A percentile compares a stretch with the other conserved stretches of the same genome.
phyloP scores from a whole-genome alignment of 345 rosid genomes.

The Euclidium syriacum region DNA sequence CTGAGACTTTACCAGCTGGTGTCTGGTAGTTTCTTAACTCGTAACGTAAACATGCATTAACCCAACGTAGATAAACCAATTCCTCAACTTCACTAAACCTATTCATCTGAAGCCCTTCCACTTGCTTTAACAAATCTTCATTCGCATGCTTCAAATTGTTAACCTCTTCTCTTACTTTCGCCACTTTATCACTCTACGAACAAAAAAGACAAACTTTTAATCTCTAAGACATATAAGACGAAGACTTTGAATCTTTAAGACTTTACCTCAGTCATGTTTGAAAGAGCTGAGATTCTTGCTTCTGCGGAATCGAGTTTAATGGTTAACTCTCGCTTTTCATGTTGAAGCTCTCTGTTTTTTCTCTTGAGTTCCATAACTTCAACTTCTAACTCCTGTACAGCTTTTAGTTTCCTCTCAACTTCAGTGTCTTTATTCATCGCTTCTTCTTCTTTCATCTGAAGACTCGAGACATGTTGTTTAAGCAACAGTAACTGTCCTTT shows the following conservation, averaged over 20 bases:
- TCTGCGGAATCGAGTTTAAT: constrained; percentile 81
- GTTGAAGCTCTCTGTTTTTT: constrained; percentile 87
- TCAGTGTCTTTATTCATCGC: constrained; percentile 68
- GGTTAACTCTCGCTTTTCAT: constrained; percentile 82
- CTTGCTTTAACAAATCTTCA: constrained; percentile 90
- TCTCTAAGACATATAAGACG: background rate
- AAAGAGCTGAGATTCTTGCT: constrained; percentile 60
- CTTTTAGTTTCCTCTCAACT: constrained; percentile 67
- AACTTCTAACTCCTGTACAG: constrained; percentile 65
- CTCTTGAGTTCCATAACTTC: constrained; percentile 91
- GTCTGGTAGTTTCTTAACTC: constrained; percentile 90
- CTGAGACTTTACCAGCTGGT: constrained; percentile 78
- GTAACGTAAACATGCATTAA: constrained; percentile 91
- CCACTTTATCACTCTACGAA: constrained; percentile 67
- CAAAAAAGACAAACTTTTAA: background rate
- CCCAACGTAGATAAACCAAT: constrained; percentile 97
- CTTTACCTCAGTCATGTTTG: constrained; percentile 89
- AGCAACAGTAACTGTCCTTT: constrained; percentile 86
- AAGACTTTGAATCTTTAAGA: background rate
- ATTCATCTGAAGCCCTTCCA: constrained; percentile 97
- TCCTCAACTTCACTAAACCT: constrained; percentile 99
- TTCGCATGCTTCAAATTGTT: constrained; percentile 68
- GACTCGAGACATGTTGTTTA: constrained; percentile 84
- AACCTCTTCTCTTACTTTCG: constrained; percentile 72
- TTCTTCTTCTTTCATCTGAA: constrained; percentile 77